Conservation (phyloP, 371 early-diverging fungal genomes). For the Apophysomyces variabilis region DNA sequence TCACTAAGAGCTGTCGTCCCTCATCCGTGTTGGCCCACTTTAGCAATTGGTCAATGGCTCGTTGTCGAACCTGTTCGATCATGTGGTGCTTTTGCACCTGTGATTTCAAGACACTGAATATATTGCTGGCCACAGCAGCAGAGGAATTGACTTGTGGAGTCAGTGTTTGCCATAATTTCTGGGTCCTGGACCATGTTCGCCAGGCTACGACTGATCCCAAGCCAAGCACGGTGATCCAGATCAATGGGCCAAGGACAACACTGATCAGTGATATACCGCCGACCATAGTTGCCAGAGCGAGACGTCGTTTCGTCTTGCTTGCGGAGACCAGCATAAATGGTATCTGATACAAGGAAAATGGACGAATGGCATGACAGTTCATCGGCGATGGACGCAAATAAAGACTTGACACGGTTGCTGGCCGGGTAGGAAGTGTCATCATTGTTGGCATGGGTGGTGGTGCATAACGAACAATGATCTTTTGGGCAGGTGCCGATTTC, state of each 20-base stretch:
- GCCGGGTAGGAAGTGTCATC: constrained; percentile 2
- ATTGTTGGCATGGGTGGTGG: constrained; percentile 5
- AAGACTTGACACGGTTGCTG: neutral
- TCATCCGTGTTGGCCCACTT: constrained; percentile 27
- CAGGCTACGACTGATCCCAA: constrained; percentile 33
- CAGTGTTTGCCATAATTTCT: constrained; percentile 37
- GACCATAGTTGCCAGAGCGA: constrained; percentile 25
- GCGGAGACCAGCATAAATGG: constrained; percentile 35
- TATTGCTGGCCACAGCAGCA: neutral
- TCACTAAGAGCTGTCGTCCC: constrained; percentile 27
- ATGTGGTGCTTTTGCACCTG: constrained; percentile 37
- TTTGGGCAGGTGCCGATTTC: neutral
- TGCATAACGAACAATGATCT: constrained; percentile 2
- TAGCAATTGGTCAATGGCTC: constrained; percentile 36
- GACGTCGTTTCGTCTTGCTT: constrained; percentile 25
- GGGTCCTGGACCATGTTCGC: constrained; percentile 37
- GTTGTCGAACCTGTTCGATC: constrained; percentile 28
- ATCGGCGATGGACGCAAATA: neutral
- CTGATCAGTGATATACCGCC: constrained; percentile 31
- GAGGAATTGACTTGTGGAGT: neutral
- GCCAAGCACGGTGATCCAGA: constrained; percentile 41
- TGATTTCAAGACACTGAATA: constrained; percentile 9
- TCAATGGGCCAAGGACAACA: constrained; percentile 35
- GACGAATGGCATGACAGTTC: constrained; percentile 16
- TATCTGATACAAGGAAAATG: constrained; percentile 34